Evolutionary conservation across 176 grass and related monocot genomes (phyloP).

Genomic region (Oryza brachyantha): DNA sequence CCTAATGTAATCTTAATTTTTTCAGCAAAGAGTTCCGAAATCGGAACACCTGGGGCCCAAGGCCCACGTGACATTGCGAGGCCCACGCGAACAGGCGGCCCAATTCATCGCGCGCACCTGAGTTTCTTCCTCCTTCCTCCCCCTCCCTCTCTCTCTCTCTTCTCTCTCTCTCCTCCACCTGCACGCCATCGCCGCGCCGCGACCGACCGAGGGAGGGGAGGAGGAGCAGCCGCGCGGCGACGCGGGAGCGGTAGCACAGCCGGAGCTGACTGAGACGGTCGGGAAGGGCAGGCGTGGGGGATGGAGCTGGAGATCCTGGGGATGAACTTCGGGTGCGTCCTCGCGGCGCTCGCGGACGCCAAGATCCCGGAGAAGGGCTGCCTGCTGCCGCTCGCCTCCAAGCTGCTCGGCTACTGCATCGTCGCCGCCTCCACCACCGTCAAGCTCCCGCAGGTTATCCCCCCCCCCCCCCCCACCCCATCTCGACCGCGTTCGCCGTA

Average conservation of each 20-base stretch:
- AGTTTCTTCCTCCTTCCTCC: too few species aligned
- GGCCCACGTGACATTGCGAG: too few species aligned
- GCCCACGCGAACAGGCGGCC: too few species aligned
- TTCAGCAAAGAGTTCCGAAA: too few species aligned
- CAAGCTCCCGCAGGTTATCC: slow-evolving; percentile 85
- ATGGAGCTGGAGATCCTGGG: slow-evolving; percentile 94
- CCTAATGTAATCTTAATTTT: too few species aligned
- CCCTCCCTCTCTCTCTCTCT: too few species aligned
- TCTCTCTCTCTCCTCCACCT: not conserved
- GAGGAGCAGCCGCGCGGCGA: too few species aligned
- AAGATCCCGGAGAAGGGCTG: slow-evolving; percentile 76
- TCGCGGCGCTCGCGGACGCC: slow-evolving; percentile 49
- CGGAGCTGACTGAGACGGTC: too few species aligned
- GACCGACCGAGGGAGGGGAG: too few species aligned
- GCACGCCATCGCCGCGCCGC: not conserved
- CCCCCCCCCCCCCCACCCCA: not conserved
- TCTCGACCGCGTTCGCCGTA: not conserved
- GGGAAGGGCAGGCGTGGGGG: too few species aligned
- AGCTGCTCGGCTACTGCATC: slow-evolving; percentile 93
- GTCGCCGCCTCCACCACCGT: slow-evolving; percentile 94
- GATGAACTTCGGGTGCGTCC: slow-evolving; percentile 81
- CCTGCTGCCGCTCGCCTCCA: slow-evolving; percentile 84
- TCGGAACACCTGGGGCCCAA: too few species aligned
- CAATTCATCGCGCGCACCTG: too few species aligned
- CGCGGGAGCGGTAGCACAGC: not conserved